phyloP scores from a whole-genome alignment of 495 filamentous ascomycete species.

The Penicillium atrosanguineum region DNA sequence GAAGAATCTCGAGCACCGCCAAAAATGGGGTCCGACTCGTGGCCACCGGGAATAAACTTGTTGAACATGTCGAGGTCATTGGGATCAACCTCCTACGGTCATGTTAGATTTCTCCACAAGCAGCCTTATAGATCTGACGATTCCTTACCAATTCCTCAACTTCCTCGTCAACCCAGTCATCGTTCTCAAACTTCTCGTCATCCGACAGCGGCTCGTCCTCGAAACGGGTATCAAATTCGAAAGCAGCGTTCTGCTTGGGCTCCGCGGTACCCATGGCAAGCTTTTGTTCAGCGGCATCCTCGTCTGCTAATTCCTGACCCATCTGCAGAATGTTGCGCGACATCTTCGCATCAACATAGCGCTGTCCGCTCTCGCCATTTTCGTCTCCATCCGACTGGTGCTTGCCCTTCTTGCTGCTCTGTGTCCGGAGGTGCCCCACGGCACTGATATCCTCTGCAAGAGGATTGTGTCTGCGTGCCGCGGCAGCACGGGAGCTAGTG shows the following conservation, averaged over 20 bases:
- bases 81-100: constrained; percentile 72
- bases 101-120: constrained; percentile 11
- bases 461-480: constrained; percentile 61
- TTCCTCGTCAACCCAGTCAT: constrained; percentile 63
- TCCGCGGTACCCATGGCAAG: constrained; percentile 21
- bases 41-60: constrained; percentile 68
- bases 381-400: constrained; percentile 51
- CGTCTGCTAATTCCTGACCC: constrained; percentile 77
- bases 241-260: constrained; percentile 54
- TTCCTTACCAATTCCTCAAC: constrained; percentile 66
- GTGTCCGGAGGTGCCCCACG: constrained; percentile 57
- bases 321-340: constrained; percentile 86
- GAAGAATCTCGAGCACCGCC: constrained; percentile 43
- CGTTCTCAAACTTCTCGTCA: constrained; percentile 55
- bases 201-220: constrained; percentile 52
- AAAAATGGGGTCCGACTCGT: constrained; percentile 50
- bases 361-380: constrained; percentile 59
- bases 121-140: background rate
- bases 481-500: constrained; percentile 37
- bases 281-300: constrained; percentile 57
- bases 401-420: constrained; percentile 54
- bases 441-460: constrained; percentile 69
- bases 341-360: constrained; percentile 79
- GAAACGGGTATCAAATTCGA: constrained; percentile 62
- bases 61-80: constrained; percentile 87